Conservation (phyloP, 129 eudicot genomes). For the Dittrichia graveolens region DNA sequence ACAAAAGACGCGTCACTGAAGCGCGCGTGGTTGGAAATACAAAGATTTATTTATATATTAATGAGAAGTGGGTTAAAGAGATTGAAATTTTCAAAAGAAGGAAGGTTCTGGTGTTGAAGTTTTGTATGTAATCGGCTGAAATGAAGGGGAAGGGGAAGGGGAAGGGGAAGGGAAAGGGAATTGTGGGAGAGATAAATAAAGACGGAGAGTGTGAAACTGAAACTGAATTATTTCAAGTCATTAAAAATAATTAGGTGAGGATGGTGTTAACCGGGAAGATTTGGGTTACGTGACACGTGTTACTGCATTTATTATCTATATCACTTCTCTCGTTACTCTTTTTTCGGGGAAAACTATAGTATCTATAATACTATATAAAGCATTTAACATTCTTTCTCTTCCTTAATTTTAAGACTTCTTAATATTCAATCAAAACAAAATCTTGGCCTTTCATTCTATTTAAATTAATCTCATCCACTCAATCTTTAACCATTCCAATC, state of each 20-base stretch:
- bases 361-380: too few relatives aligned
- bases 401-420: too few relatives aligned
- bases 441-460: too few relatives aligned
- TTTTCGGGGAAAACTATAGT: too few relatives aligned
- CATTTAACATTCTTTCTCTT: too few relatives aligned
- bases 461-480: too few relatives aligned
- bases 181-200: slow-evolving; percentile 31
- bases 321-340: not conserved
- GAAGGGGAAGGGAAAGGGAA: slow-evolving; percentile 33
- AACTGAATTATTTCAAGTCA: not conserved
- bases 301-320: slow-evolving; percentile 5
- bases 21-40: slow-evolving; percentile 3
- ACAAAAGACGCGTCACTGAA: too few relatives aligned
- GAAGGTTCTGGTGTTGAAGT: too few relatives aligned
- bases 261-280: slow-evolving; percentile 28
- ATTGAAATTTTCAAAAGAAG: slow-evolving; percentile 9
- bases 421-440: too few relatives aligned
- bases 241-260: slow-evolving; percentile 28
- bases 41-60: not conserved
- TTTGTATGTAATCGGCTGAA: slow-evolving; percentile 21
- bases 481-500: too few relatives aligned
- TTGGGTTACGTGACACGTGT: slow-evolving; percentile 27
- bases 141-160: slow-evolving; percentile 42
- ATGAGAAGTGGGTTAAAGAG: slow-evolving; percentile 11
- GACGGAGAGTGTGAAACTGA: not conserved